Conservation (phyloP, 345 rosid species). For the Heritiera littoralis region DNA sequence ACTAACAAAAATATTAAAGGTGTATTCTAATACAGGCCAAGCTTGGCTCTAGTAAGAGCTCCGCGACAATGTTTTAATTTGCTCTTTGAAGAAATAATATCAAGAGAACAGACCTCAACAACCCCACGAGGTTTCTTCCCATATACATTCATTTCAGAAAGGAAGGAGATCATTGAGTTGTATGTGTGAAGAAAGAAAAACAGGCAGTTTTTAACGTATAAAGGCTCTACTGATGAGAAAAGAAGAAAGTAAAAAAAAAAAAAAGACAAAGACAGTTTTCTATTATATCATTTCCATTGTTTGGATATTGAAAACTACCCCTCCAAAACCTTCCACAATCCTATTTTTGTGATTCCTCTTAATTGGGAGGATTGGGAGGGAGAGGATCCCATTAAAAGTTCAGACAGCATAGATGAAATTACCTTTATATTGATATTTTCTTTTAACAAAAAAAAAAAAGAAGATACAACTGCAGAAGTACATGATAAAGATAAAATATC, state of each 20-base stretch:
- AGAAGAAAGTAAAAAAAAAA: too few relatives aligned
- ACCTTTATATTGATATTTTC: neutral
- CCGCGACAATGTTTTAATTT: too few relatives aligned
- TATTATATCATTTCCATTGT: neutral
- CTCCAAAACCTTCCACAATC: neutral
- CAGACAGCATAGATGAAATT: neutral
- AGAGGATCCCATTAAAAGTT: neutral
- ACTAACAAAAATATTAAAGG: neutral
- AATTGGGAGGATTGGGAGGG: neutral
- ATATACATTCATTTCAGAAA: too few relatives aligned
- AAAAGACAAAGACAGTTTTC: neutral
- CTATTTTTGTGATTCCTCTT: neutral
- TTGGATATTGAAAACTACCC: neutral
- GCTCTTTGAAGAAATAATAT: too few relatives aligned
- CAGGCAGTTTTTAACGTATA: neutral
- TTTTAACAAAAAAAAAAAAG: neutral
- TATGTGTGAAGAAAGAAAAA: neutral
- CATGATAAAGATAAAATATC: neutral
- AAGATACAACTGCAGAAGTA: neutral
- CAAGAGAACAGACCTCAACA: too few relatives aligned
- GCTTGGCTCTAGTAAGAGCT: too few relatives aligned
- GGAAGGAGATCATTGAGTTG: too few relatives aligned
- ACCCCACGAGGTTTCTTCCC: too few relatives aligned
- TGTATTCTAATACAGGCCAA: constrained; percentile 1
- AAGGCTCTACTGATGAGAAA: neutral